Conservation (phyloP, 2,329 filamentous ascomycete genomes). For the Aspergillus brunneoviolaceus region DNA sequence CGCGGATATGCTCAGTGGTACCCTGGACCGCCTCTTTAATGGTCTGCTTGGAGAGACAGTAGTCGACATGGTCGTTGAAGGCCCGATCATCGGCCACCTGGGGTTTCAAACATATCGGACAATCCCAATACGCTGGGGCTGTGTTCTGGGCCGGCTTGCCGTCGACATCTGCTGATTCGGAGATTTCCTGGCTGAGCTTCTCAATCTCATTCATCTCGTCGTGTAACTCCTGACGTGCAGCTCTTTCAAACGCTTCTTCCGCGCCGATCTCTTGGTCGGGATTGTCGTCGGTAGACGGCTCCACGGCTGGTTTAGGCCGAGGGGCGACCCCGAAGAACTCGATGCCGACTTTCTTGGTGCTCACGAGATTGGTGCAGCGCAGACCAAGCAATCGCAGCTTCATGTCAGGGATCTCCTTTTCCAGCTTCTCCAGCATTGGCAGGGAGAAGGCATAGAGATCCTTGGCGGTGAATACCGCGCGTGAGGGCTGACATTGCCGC, state of each 20-base stretch:
- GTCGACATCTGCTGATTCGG: slow-evolving; percentile 11
- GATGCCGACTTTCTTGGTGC: slow-evolving; percentile 75
- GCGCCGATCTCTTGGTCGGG: slow-evolving; percentile 67
- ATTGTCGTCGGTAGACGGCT: slow-evolving; percentile 20
- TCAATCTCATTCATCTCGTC: slow-evolving; percentile 63
- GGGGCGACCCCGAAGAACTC: slow-evolving; percentile 69
- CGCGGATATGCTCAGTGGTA: slow-evolving; percentile 28
- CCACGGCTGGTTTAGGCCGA: slow-evolving; percentile 23
- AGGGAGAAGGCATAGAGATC: slow-evolving; percentile 80
- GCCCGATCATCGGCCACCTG: slow-evolving; percentile 71
- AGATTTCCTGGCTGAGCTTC: slow-evolving; percentile 58
- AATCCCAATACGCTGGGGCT: slow-evolving; percentile 67
- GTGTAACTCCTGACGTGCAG: slow-evolving; percentile 59
- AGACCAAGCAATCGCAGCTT: slow-evolving; percentile 84
- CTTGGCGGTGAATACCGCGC: slow-evolving; percentile 69
- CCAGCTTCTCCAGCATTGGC: slow-evolving; percentile 79
- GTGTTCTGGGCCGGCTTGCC: slow-evolving; percentile 23
- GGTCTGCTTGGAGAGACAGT: slow-evolving; percentile 80
- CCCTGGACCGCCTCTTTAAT: slow-evolving; percentile 78
- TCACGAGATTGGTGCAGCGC: slow-evolving; percentile 81
- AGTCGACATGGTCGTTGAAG: slow-evolving; percentile 92
- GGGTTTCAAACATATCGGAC: slow-evolving; percentile 79
- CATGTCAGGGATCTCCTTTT: slow-evolving; percentile 78
- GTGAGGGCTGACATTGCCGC: slow-evolving; percentile 70
- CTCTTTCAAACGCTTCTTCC: slow-evolving; percentile 64